Percentiles rank a stretch among this genome's conserved stretches.
Evolutionary conservation across 495 filamentous ascomycete species (phyloP).

Genomic region (Penicillium atrosanguineum): DNA sequence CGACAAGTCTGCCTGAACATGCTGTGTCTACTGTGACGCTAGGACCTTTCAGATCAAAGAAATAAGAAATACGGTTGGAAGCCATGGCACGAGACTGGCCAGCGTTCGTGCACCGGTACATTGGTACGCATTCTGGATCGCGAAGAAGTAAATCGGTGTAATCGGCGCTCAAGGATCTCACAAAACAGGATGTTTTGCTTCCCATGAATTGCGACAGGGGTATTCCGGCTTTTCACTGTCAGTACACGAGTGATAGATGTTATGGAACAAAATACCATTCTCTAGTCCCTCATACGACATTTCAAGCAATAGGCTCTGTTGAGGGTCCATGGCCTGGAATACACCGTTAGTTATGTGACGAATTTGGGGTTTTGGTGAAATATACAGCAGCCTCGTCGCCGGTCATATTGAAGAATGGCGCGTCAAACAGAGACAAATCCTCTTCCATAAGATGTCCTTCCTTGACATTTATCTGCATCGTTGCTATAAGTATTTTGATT

Average conservation of each 20-base stretch:
- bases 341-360: background rate
- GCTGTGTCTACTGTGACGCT: slow-evolving; percentile 51
- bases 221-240: slow-evolving; percentile 23
- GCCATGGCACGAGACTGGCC: slow-evolving; percentile 35
- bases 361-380: background rate
- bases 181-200: slow-evolving; percentile 49
- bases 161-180: slow-evolving; percentile 35
- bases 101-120: slow-evolving; percentile 34
- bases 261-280: slow-evolving; percentile 15
- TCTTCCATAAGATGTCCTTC: slow-evolving; percentile 49
- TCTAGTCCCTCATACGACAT: slow-evolving; percentile 60
- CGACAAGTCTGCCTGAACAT: slow-evolving; percentile 51
- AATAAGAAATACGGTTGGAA: slow-evolving; percentile 44
- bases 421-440: slow-evolving; percentile 56
- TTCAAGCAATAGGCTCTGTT: slow-evolving; percentile 56
- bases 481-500: background rate
- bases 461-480: slow-evolving; percentile 22
- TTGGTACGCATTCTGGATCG: slow-evolving; percentile 28
- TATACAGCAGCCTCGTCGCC: slow-evolving; percentile 51
- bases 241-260: background rate
- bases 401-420: slow-evolving; percentile 56
- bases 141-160: slow-evolving; percentile 31
- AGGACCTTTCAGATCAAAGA: slow-evolving; percentile 42
- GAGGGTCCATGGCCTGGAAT: slow-evolving; percentile 42
- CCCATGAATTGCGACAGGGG: slow-evolving; percentile 35